A percentile compares a stretch with the other conserved stretches of the same genome.
phyloP scores from a whole-genome alignment of 257 asterid species.

The Oldenlandia corymbosa region DNA sequence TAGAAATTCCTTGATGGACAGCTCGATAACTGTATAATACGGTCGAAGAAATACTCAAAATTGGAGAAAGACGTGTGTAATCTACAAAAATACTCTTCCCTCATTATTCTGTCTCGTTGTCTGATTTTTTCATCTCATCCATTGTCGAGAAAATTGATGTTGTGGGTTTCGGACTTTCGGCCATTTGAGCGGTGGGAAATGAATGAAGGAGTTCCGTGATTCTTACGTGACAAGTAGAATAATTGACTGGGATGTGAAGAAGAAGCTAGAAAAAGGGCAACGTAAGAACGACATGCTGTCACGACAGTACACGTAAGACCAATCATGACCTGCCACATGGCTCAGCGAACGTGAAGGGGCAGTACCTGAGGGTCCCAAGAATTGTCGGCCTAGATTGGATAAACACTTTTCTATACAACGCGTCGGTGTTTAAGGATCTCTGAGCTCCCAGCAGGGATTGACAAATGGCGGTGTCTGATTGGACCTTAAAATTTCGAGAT shows the following conservation, averaged over 20 bases:
- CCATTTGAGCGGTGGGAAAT: too few relatives aligned
- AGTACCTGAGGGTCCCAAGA: constrained; percentile 24
- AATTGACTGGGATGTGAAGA: constrained; percentile 4
- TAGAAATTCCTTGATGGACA: too few relatives aligned
- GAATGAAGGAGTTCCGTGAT: too few relatives aligned
- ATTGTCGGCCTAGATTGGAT: constrained; percentile 51
- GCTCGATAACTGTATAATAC: too few relatives aligned
- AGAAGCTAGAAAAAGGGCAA: constrained; percentile 1
- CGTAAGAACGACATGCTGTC: constrained; percentile 17
- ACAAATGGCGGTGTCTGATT: constrained; percentile 28
- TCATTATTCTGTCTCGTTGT: too few relatives aligned
- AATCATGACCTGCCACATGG: constrained; percentile 18
- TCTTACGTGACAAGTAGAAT: not conserved
- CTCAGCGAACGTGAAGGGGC: constrained; percentile 13
- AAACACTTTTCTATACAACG: constrained; percentile 8
- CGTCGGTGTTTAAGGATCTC: too few relatives aligned
- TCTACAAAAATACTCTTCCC: too few relatives aligned
- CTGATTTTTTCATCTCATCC: too few relatives aligned
- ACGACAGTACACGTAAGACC: not conserved
- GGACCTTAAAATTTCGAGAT: not conserved
- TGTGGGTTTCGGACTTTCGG: too few relatives aligned
- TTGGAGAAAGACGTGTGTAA: too few relatives aligned
- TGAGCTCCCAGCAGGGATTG: not conserved
- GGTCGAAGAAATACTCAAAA: too few relatives aligned
- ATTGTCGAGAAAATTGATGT: too few relatives aligned